Conservation (phyloP, 192 early-diverging fungal species). For the Haplosporangium gracile region DNA sequence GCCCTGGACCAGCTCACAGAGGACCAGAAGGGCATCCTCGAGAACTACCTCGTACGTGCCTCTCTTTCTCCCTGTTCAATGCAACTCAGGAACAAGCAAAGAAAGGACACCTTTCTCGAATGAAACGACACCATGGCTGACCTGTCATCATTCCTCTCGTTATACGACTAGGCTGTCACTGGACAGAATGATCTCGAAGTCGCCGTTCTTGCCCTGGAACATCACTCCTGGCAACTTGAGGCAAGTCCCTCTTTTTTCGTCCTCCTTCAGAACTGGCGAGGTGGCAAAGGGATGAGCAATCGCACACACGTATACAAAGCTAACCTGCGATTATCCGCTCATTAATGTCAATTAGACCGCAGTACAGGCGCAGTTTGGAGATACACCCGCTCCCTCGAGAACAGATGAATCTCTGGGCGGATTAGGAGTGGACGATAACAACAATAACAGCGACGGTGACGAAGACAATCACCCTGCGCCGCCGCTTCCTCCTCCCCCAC, state of each 20-base stretch:
- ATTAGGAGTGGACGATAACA: constrained; percentile 27
- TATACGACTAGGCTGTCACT: constrained; percentile 34
- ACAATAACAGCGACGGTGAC: constrained; percentile 7
- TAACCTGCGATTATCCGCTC: background rate
- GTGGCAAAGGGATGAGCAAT: no score
- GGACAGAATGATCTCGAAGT: constrained; percentile 52
- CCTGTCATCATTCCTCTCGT: background rate
- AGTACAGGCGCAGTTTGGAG: constrained; percentile 57
- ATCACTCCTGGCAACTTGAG: constrained; percentile 56
- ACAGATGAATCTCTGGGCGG: constrained; percentile 47
- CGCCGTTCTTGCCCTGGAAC: constrained; percentile 44
- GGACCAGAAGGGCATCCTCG: constrained; percentile 47
- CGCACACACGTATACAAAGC: background rate
- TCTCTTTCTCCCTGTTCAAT: background rate
- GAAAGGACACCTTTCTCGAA: background rate
- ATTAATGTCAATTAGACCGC: constrained; percentile 28
- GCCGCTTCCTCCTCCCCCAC: constrained; percentile 35
- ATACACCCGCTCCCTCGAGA: constrained; percentile 33
- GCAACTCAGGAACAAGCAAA: background rate
- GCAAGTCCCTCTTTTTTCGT: constrained; percentile 11
- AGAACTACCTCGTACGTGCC: constrained; percentile 46
- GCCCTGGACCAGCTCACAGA: constrained; percentile 40
- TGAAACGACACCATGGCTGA: background rate
- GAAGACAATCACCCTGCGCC: constrained; percentile 23
- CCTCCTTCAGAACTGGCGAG: background rate